Conservation (phyloP, 768 basidiomycete genomes). For the Boletus pseudo-olivaceus region DNA sequence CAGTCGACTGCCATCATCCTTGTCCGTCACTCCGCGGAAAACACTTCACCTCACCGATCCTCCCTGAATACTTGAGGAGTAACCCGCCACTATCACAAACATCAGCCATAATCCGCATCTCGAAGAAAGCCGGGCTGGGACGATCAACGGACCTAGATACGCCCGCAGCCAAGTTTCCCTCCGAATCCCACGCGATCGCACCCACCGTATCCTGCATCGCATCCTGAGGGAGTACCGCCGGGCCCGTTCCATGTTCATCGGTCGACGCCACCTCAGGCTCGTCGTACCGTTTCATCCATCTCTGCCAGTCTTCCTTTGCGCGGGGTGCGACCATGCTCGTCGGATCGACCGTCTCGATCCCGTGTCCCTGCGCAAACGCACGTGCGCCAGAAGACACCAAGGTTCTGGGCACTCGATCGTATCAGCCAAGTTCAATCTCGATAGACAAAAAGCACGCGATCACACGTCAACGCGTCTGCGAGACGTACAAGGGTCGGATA, state of each 20-base stretch:
- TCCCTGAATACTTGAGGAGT: slow-evolving; percentile 70
- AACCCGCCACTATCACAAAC: slow-evolving; percentile 59
- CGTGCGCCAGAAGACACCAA: slow-evolving; percentile 61
- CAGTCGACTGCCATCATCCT: neutral
- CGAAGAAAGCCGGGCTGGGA: too few species aligned
- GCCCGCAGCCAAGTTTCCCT: slow-evolving; percentile 56
- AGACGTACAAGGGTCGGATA: slow-evolving; percentile 62
- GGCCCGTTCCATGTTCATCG: neutral
- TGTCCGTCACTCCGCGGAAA: neutral
- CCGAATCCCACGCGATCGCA: slow-evolving; percentile 55
- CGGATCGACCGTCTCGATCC: slow-evolving; percentile 36
- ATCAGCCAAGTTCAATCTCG: neutral
- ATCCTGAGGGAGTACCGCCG: slow-evolving; percentile 20
- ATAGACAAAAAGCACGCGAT: neutral
- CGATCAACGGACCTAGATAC: slow-evolving; percentile 57
- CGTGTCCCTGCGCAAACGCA: slow-evolving; percentile 43
- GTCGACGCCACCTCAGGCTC: slow-evolving; percentile 8
- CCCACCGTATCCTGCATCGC: slow-evolving; percentile 77
- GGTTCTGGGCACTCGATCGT: slow-evolving; percentile 37
- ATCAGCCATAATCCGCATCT: neutral
- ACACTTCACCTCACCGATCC: slow-evolving; percentile 64
- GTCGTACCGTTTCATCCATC: slow-evolving; percentile 52
- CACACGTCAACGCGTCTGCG: neutral
- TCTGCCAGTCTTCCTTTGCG: slow-evolving; percentile 53
- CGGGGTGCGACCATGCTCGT: slow-evolving; percentile 48